Evolutionary conservation across 352 stramenopile species (phyloP).

Genomic region (Phytophthora sp.): DNA sequence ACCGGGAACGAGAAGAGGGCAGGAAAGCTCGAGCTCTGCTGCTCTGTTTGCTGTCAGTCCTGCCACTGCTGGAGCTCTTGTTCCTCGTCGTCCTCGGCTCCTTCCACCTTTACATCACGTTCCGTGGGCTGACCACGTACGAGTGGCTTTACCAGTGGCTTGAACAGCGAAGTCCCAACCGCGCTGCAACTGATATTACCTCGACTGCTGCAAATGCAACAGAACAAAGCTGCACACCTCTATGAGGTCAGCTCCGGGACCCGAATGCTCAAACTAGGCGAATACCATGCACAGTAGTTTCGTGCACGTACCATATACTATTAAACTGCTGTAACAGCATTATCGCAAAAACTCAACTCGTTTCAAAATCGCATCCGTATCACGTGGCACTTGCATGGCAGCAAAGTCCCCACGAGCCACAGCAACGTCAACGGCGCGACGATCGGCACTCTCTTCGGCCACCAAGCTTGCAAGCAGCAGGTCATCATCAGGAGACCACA

Average conservation of each 20-base stretch:
- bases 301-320: constrained; percentile 8
- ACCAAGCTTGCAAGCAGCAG: constrained; percentile 40
- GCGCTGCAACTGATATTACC: not conserved
- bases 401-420: constrained; percentile 40
- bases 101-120: constrained; percentile 74
- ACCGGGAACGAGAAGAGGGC: not conserved
- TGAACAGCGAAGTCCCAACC: constrained; percentile 16
- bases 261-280: constrained; percentile 5
- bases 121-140: constrained; percentile 54
- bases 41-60: constrained; percentile 43
- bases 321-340: not conserved
- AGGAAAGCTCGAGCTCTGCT: constrained; percentile 16
- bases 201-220: not conserved
- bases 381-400: constrained; percentile 43
- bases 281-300: constrained; percentile 3
- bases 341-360: constrained; percentile 74
- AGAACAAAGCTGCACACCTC: constrained; percentile 7
- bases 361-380: constrained; percentile 47
- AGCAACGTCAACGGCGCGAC: constrained; percentile 27
- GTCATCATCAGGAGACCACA: constrained; percentile 65
- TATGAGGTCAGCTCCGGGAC: not conserved
- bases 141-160: constrained; percentile 63
- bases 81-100: constrained; percentile 59
- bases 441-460: constrained; percentile 21
- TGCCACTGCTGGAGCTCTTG: constrained; percentile 61